A percentile compares a stretch with the other conserved stretches of the same genome.
Conservation (phyloP, 1,284 basidiomycete genomes). For the Grifola frondosa region DNA sequence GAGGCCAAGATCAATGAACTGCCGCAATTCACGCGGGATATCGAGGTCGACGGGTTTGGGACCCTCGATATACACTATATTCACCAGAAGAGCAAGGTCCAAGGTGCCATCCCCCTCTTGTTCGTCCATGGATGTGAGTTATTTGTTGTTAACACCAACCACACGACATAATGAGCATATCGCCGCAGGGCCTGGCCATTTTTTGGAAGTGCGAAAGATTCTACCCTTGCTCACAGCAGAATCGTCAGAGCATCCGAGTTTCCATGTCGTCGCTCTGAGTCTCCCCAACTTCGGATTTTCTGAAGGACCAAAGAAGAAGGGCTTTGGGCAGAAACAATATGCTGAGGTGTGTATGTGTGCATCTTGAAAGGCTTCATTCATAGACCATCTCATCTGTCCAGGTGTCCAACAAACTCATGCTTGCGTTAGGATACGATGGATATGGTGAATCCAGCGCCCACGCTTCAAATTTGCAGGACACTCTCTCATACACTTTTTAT, state of each 20-base stretch:
- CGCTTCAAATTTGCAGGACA: background rate
- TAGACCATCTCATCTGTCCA: conserved; percentile 8
- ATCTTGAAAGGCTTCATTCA: background rate
- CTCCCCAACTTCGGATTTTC: conserved; percentile 58
- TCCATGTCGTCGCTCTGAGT: conserved; percentile 57
- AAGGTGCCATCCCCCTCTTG: conserved; percentile 40
- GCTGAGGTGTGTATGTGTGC: conserved; percentile 10
- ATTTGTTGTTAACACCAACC: background rate
- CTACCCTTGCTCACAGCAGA: conserved; percentile 46
- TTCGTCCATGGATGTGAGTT: conserved; percentile 45
- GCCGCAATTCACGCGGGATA: conserved; percentile 41
- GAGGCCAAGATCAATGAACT: conserved; percentile 39
- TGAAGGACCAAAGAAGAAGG: conserved; percentile 38
- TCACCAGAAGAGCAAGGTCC: conserved; percentile 34
- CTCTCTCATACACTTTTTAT: background rate
- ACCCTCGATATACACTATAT: conserved; percentile 41
- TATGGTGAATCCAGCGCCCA: conserved; percentile 36
- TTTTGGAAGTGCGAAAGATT: conserved; percentile 54
- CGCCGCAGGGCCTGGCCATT: conserved; percentile 60
- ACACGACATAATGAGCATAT: background rate
- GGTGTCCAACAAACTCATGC: conserved; percentile 46
- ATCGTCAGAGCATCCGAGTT: conserved; percentile 45
- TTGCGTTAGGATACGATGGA: conserved; percentile 44
- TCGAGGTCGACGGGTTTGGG: conserved; percentile 35
- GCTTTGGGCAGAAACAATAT: conserved; percentile 27